A percentile compares a stretch with the other conserved stretches of the same genome.
Evolutionary conservation across 179 eudicot species (phyloP).

Genomic region (Nepenthes alata): DNA sequence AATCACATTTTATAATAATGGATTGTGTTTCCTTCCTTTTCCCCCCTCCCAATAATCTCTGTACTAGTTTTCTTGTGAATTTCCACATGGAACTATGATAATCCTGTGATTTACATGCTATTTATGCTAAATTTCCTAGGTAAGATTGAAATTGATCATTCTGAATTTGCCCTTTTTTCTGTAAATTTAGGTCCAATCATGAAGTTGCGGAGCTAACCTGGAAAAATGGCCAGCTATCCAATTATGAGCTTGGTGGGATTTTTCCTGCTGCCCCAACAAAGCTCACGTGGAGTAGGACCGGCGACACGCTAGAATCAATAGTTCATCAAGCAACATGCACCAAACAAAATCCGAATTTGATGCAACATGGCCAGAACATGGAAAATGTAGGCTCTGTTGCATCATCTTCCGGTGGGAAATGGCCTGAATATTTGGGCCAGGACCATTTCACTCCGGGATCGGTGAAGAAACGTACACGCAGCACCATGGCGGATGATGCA

Average conservation of each 20-base stretch:
- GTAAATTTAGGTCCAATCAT: constrained; percentile 36
- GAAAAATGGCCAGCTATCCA: constrained; percentile 75
- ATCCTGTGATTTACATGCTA: neutral
- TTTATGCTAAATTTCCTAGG: neutral
- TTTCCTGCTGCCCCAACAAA: constrained; percentile 22
- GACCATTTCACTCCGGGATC: constrained; percentile 9
- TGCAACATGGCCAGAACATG: constrained; percentile 13
- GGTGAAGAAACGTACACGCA: constrained; percentile 31
- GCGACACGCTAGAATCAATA: constrained; percentile 68
- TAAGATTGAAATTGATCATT: neutral
- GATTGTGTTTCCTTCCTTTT: no score
- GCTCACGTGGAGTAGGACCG: constrained; percentile 30
- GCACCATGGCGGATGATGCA: constrained; percentile 21
- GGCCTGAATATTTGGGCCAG: constrained; percentile 19
- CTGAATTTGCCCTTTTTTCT: neutral
- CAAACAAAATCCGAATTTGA: constrained; percentile 13
- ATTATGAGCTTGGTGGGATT: constrained; percentile 49
- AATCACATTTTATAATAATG: no score
- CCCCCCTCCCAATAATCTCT: no score
- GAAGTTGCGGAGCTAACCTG: constrained; percentile 71
- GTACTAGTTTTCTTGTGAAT: no score
- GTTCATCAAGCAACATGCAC: constrained; percentile 56
- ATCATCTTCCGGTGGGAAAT: constrained; percentile 33
- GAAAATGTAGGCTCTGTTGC: constrained; percentile 25
- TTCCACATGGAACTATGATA: no score